Evolutionary conservation across 305 asterid genomes (phyloP), one percentile per base, ranked within the genome.

Genomic region (Solanum aculeatissimum): DNA sequence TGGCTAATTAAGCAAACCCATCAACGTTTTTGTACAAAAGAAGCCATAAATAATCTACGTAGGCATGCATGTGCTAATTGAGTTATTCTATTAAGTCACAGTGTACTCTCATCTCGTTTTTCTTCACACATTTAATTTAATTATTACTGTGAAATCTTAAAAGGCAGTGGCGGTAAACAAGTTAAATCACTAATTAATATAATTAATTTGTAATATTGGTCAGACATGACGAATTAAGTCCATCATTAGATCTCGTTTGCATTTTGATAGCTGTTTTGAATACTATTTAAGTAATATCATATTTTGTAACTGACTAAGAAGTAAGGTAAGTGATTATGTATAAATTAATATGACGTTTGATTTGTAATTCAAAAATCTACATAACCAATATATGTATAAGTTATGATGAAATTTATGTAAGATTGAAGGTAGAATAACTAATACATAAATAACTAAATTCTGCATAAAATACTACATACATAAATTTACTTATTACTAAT

Each of bases 51-150:
- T 77, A 21, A 75, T 77, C 32, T 66, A 42, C 78, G 43, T 45
- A 86, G 77, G 85, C 45, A 21, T 58, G 71, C 89, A 84, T 62
- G 87, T 85, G 84, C 83, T 63, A 58, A 27, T 19, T 70, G 70
- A 29, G 82, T 53, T 58, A 49, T 11, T 78, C 65, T n/a, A 80
- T 43, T 35, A 18, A 55, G 62, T 71, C 83, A 82, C 80, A 62
- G 11, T 72, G 55, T 35, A 71, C 55, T 55, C 32, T 38, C 23
- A 14, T 43, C n/a, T 38, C 25, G 14, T 43, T 68, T 12, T 62
- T 6, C 53, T 38, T 0, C 10, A 38, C 9, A 10, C 18, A 38
- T 3, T 38, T 66, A 11, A 66, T 9, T 68, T 68, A 16, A 35
- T 68, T 16, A 18, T 49, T 75, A 27, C 42, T 54, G 47, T 47